A percentile compares a stretch with the other conserved stretches of the same genome.
Evolutionary conservation across 495 filamentous ascomycete species (phyloP).

Genomic region (Mycothermus thermophilus): DNA sequence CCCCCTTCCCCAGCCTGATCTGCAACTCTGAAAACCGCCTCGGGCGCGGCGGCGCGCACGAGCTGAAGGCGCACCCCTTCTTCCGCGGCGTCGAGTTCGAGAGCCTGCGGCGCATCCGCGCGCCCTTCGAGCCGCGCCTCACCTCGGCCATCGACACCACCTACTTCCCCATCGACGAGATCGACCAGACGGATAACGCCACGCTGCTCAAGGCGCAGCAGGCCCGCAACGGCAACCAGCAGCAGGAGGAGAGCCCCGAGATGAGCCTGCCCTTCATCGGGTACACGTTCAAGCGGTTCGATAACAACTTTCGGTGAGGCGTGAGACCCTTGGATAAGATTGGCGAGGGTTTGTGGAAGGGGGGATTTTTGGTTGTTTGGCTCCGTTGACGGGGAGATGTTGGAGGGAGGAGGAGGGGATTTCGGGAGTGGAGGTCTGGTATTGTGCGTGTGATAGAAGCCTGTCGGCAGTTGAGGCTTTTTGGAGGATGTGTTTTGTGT

Average conservation of each 20-base stretch:
- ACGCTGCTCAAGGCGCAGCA: conserved; percentile 55
- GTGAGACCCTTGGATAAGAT: too few relatives aligned
- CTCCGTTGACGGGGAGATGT: too few relatives aligned
- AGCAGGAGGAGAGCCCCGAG: conserved; percentile 48
- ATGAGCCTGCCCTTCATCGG: conserved; percentile 95
- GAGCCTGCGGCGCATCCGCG: conserved; percentile 75
- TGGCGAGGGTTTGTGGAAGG: too few relatives aligned
- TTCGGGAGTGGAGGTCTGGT: too few relatives aligned
- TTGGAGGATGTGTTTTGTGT: too few relatives aligned
- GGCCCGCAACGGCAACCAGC: conserved; percentile 28
- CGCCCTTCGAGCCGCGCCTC: conserved; percentile 88
- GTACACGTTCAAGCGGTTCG: conserved; percentile 98
- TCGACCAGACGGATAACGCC: conserved; percentile 79
- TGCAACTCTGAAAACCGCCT: conserved; percentile 84
- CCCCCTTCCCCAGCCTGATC: conserved; percentile 48
- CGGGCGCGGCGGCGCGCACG: conserved; percentile 65
- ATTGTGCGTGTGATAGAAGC: too few relatives aligned
- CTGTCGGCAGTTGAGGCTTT: too few relatives aligned
- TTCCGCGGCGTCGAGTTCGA: conserved; percentile 95
- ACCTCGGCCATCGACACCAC: conserved; percentile 89
- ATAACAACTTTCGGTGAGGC: conserved; percentile 48
- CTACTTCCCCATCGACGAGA: conserved; percentile 97
- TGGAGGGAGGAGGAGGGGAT: too few relatives aligned
- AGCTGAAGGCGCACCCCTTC: conserved; percentile 89
- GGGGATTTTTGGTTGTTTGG: too few relatives aligned